These are phyloP conservation scores for Phytopythium montanum DNA, from an alignment of 352 stramenopile genomes.

Conservation along the genomic window DNA sequence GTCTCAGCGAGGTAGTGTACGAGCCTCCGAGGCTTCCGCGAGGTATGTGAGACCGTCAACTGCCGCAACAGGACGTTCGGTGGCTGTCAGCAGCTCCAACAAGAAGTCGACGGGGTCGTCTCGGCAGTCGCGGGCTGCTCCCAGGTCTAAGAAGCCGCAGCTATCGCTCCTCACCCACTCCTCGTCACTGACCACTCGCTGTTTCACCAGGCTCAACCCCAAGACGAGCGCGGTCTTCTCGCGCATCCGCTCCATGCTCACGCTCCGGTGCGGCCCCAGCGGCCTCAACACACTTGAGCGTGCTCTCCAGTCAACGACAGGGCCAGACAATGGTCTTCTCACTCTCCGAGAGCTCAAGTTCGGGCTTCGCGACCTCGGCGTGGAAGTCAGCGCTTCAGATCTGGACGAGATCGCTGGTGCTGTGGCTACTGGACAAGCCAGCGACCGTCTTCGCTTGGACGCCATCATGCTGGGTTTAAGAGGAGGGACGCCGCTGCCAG, in stretches of 20 bases:
- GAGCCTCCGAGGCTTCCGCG: neutral
- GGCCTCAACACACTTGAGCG: conserved; percentile 50
- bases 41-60: neutral
- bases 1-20: neutral
- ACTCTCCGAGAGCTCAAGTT: conserved; percentile 57
- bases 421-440: neutral
- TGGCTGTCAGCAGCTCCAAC: neutral
- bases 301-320: conserved; percentile 39
- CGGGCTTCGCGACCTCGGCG: conserved; percentile 44
- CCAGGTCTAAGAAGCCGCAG: neutral
- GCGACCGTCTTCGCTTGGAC: neutral
- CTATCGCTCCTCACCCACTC: neutral
- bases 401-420: conserved; percentile 20
- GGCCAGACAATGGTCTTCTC: conserved; percentile 37
- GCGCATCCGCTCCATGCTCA: conserved; percentile 30
- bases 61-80: neutral
- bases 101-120: neutral
- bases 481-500: neutral
- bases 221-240: conserved; percentile 11
- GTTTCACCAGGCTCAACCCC: neutral
- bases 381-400: conserved; percentile 39
- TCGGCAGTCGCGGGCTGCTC: neutral
- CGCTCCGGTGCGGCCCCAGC: conserved; percentile 23
- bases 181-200: neutral
- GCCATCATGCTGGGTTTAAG: neutral